Percentiles rank a stretch among this genome's conserved stretches.
Evolutionary conservation across 768 basidiomycete species (phyloP).

Genomic region (Inosperma sp.): DNA sequence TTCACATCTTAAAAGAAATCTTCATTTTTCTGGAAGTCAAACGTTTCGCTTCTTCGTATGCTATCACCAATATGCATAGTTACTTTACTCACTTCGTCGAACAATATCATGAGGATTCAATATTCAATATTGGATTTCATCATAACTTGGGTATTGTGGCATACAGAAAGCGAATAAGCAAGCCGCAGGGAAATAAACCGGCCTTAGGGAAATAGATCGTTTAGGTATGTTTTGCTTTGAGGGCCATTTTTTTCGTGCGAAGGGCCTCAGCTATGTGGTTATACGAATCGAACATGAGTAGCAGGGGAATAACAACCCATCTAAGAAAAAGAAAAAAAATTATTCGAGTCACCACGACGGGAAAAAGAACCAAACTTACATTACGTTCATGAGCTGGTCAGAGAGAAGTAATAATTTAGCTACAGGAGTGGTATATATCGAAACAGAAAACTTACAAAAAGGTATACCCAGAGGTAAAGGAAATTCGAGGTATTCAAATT

Average conservation of each 20-base stretch:
- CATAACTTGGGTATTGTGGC: too few relatives aligned
- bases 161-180: too few relatives aligned
- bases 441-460: slow-evolving; percentile 54
- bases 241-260: slow-evolving; percentile 34
- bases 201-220: too few relatives aligned
- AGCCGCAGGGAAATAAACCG: too few relatives aligned
- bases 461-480: slow-evolving; percentile 76
- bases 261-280: slow-evolving; percentile 59
- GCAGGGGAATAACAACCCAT: slow-evolving; percentile 75
- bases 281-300: slow-evolving; percentile 78
- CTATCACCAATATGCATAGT: too few relatives aligned
- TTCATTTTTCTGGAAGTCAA: too few relatives aligned
- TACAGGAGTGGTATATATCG: not conserved
- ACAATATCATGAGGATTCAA: too few relatives aligned
- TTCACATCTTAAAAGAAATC: too few relatives aligned
- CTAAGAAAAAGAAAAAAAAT: slow-evolving; percentile 44
- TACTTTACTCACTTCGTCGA: too few relatives aligned
- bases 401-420: not conserved
- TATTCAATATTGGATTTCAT: too few relatives aligned
- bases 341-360: not conserved
- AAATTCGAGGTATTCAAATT: slow-evolving; percentile 67
- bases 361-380: slow-evolving; percentile 49
- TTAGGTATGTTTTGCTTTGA: slow-evolving; percentile 36
- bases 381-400: slow-evolving; percentile 70
- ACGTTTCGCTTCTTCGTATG: too few relatives aligned